Base-by-base conservation (phyloP, 345 rosid genomes). In the Balakata baccata region DNA sequence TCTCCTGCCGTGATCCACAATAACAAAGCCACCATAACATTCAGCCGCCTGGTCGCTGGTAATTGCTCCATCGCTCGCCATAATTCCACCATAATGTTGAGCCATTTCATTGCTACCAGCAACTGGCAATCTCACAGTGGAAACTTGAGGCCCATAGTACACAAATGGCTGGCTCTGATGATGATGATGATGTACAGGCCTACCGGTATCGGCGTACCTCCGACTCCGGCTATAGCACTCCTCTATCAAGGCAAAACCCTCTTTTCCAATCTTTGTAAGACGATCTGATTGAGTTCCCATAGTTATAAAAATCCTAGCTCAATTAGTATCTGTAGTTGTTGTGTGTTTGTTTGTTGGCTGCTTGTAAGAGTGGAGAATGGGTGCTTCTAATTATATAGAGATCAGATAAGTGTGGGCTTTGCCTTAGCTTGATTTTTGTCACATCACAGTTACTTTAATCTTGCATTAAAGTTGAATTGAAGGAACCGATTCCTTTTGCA, bases 101-200 rank as follows among this genome's bases (percentile, higher is more conserved):
- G 41, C 11, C 0, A 10, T 52, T 39, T 57, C 41, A 41, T 57
- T 59, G 23, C 66, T 45, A 7, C 22, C 5, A 22, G 29, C 7
- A 1, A 59, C 74, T 2, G 23, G 41, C 65, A 70, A 2, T 47
- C 20, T 57, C 39, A 57, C 34, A 0, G 66, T 70, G 3, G 65
- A 45, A 57, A 70, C 23, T 45, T 41, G 45, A 58, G 66, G 74
- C 7, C 45, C 54, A 11, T 70, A 22, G 25, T 70, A 70, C 10
- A 71, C 66, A 7, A 45, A 16, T 5, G 38, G 14, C 1, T 71
- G 64, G 12, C 41, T 8, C 0, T 41, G 68, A 12, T 11, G 13
- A 43, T 20, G 53, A 13, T 20, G 0, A 7, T 23, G 20, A 13
- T 45, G 62, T 50, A 11, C 23, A 38, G 39, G 50, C 22, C 43